Base-by-base conservation (phyloP, 805 yeast genomes). In the Candida tammaniensis region DNA sequence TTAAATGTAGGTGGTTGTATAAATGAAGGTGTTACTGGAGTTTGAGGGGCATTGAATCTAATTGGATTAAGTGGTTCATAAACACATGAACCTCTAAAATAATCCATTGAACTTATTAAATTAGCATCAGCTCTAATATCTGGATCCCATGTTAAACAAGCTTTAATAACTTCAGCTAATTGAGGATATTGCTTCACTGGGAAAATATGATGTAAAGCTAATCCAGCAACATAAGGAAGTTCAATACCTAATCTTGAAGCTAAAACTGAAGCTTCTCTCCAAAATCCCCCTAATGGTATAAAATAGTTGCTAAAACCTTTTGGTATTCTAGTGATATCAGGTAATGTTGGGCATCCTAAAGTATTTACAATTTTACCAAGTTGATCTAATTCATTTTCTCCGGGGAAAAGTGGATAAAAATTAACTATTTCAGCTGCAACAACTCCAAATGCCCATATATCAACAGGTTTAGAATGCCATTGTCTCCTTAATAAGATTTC, bases 401-500 rank as follows among this genome's bases (percentile, higher is more conserved):
- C 98, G 0, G 96, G 94, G 51, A 91, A 86, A 21, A 89, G 64
- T 1, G 98, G 96, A 23, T 69, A 54, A 47, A 84, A 78, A 27
- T 78, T 78, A 15, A 86, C 83, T 27, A 79, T 68, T 52, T 85
- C 95, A 5, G 76, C 75, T 2, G 85, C 86, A 24, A 85, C 86
- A 27, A 80, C 73, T 2, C 88, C 95, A 65, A 84, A 85, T 0
- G 94, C 91, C 95, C 95, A 85, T 21, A 85, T 74, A 61, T 85
- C 95, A 23, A 82, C 73, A 2, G 93, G 87, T 41, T 61, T 73
- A 0, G 86, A 74, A 50, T 85, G 82, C 47, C 57, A 63, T 4
- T 70, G 71, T 43, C 74, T 78, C 45, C 91, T 70, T 38, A 85
- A 61, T 29, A 85, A 63, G 14, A 85, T 82, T 54, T 85, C 95